phyloP scores from a whole-genome alignment of 2,329 filamentous ascomycete species.

The Coniochaeta sp. region DNA sequence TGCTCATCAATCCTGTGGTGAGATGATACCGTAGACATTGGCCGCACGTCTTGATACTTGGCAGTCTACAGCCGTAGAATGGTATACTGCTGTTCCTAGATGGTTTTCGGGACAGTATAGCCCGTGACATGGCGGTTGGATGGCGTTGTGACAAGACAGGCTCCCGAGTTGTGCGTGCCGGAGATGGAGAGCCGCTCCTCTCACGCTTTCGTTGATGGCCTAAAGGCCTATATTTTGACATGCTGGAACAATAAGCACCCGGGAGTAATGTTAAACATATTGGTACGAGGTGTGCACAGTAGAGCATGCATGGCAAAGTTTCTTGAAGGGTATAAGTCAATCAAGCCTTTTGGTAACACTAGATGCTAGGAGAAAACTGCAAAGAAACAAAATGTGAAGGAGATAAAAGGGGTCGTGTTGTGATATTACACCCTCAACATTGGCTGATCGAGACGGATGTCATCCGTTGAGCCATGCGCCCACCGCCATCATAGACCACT shows the following conservation, averaged over 20 bases:
- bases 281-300: background rate
- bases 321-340: constrained; percentile 12
- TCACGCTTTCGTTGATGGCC: background rate
- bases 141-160: background rate
- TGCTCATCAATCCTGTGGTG: background rate
- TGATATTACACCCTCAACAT: background rate
- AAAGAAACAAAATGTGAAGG: too few relatives aligned
- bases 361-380: constrained; percentile 7
- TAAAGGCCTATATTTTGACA: background rate
- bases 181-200: background rate
- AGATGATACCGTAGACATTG: background rate
- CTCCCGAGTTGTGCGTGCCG: background rate
- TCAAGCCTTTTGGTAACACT: constrained; percentile 15
- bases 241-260: too few relatives aligned
- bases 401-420: background rate
- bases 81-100: background rate
- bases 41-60: background rate
- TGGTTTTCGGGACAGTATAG: background rate
- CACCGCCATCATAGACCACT: constrained; percentile 1
- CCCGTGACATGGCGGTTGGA: background rate
- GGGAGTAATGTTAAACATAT: too few relatives aligned
- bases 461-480: constrained; percentile 1
- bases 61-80: background rate
- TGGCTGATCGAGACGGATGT: background rate
- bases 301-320: background rate